These are phyloP conservation scores for Xylaria venustula DNA, from an alignment of 495 filamentous ascomycete species.

Conservation along the genomic window DNA sequence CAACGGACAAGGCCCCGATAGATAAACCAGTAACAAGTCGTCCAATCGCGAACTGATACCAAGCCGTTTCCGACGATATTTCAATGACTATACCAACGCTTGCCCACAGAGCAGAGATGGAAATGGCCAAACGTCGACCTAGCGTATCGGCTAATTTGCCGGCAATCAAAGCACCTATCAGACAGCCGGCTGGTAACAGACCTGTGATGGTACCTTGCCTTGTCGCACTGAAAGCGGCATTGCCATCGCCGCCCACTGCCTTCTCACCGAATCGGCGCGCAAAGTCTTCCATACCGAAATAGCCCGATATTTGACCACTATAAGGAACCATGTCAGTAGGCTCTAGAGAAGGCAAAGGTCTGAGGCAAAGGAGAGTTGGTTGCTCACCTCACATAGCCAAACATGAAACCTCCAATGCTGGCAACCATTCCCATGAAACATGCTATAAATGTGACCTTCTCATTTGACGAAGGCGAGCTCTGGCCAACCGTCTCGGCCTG, in stretches of 20 bases:
- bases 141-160: conserved; percentile 54
- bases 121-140: conserved; percentile 49
- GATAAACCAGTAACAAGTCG: conserved; percentile 64
- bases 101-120: conserved; percentile 60
- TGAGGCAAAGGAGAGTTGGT: conserved; percentile 22
- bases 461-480: neutral
- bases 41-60: conserved; percentile 55
- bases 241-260: conserved; percentile 10
- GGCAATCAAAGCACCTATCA: conserved; percentile 65
- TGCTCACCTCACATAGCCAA: conserved; percentile 67
- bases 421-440: conserved; percentile 44
- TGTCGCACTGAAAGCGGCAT: conserved; percentile 43
- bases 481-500: neutral
- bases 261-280: conserved; percentile 45
- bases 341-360: neutral
- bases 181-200: conserved; percentile 63
- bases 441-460: conserved; percentile 35
- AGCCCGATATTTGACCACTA: conserved; percentile 50
- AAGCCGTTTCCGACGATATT: conserved; percentile 49
- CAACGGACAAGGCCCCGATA: conserved; percentile 68
- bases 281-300: conserved; percentile 61
- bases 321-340: neutral
- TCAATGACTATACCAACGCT: conserved; percentile 70
- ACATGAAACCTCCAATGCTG: conserved; percentile 78
- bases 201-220: conserved; percentile 56